These are phyloP conservation scores for Apiotrichum brassicae DNA, from an alignment of 1,284 basidiomycete species.

Conservation along the genomic window DNA sequence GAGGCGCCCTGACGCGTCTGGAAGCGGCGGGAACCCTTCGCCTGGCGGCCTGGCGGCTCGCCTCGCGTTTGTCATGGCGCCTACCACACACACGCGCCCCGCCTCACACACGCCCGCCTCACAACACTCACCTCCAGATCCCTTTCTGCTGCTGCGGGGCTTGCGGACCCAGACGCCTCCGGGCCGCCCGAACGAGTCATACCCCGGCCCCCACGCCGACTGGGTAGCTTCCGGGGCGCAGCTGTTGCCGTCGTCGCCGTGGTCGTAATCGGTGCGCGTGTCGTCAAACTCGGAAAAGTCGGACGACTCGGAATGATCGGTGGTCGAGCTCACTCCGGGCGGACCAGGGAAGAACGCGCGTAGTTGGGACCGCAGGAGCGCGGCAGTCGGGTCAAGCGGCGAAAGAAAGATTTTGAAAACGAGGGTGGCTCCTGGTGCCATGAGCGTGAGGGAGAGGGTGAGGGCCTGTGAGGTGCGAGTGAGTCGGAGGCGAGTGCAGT, in stretches of 20 bases:
- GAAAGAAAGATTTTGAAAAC: conserved; percentile 56
- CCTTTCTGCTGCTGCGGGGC: conserved; percentile 45
- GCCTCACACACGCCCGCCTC: background rate
- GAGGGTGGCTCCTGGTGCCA: conserved; percentile 51
- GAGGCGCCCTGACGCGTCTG: too few relatives aligned
- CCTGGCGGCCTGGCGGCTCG: too few relatives aligned
- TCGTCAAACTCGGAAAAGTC: conserved; percentile 22
- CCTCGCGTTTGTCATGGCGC: too few relatives aligned
- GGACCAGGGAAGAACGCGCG: conserved; percentile 49
- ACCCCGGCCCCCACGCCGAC: conserved; percentile 15
- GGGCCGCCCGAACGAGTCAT: conserved; percentile 32
- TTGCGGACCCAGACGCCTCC: conserved; percentile 48
- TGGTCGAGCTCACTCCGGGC: conserved; percentile 4
- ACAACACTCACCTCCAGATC: conserved; percentile 42
- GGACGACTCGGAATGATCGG: conserved; percentile 3
- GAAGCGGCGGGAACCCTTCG: too few relatives aligned
- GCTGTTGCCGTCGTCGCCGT: conserved; percentile 16
- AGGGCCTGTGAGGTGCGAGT: conserved; percentile 44
- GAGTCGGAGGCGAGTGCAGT: background rate
- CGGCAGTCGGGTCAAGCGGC: conserved; percentile 46
- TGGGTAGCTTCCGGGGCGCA: background rate
- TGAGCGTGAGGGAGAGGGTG: conserved; percentile 52
- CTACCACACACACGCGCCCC: too few relatives aligned
- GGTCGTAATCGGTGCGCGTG: conserved; percentile 17
- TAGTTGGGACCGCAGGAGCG: conserved; percentile 48